Conservation (phyloP, 2,329 filamentous ascomycete genomes). For the Cyclaneusma minus region DNA sequence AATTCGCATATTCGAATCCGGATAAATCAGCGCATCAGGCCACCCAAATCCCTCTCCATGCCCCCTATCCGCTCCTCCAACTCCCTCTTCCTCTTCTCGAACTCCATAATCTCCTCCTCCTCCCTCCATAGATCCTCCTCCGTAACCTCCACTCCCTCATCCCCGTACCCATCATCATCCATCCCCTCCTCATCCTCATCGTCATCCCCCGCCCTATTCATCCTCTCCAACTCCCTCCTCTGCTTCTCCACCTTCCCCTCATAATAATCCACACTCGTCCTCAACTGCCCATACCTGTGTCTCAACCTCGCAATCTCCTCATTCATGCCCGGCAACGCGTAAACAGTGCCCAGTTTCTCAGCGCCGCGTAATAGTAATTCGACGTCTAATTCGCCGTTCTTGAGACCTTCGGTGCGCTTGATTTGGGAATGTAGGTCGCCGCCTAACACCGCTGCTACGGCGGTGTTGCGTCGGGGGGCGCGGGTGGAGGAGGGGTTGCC, state of each 20-base stretch:
- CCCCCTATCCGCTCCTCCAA: slow-evolving; percentile 49
- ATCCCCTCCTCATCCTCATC: slow-evolving; percentile 33
- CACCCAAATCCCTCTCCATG: slow-evolving; percentile 54
- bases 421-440: slow-evolving; percentile 76
- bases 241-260: slow-evolving; percentile 70
- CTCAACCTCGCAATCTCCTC: slow-evolving; percentile 64
- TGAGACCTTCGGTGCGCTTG: slow-evolving; percentile 31
- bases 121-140: slow-evolving; percentile 54
- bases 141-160: slow-evolving; percentile 33
- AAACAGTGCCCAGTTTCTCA: slow-evolving; percentile 80
- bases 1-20: too few relatives aligned
- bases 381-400: slow-evolving; percentile 65
- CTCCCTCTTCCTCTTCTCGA: slow-evolving; percentile 45
- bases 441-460: slow-evolving; percentile 79
- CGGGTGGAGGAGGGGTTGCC: slow-evolving; percentile 28
- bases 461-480: slow-evolving; percentile 55
- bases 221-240: slow-evolving; percentile 52
- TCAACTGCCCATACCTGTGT: slow-evolving; percentile 53
- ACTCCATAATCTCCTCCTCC: slow-evolving; percentile 49
- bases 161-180: slow-evolving; percentile 18
- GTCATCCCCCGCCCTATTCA: slow-evolving; percentile 50
- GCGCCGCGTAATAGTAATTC: slow-evolving; percentile 73
- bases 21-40: slow-evolving; percentile 25
- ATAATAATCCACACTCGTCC: slow-evolving; percentile 62
- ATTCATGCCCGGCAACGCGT: slow-evolving; percentile 63